phyloP scores from a whole-genome alignment of 2,329 filamentous ascomycete genomes.

The Bipolaris cookei region DNA sequence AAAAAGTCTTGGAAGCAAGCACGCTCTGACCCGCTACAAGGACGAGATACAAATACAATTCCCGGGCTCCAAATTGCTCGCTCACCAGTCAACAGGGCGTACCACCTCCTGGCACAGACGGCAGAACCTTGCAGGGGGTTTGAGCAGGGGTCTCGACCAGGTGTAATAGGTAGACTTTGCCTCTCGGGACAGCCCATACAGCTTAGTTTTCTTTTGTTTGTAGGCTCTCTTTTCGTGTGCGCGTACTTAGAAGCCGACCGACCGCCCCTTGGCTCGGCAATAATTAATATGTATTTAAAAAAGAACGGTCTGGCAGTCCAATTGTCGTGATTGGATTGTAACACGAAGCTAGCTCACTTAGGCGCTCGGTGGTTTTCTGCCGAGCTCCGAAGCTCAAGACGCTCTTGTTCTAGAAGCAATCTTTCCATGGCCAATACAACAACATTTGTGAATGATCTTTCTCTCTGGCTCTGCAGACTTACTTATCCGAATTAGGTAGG shows the following conservation, averaged over 20 bases:
- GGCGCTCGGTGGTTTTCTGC: background rate
- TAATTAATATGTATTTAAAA: background rate
- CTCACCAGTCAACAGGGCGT: background rate
- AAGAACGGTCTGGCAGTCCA: background rate
- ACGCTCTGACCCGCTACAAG: constrained; percentile 1
- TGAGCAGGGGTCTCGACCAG: background rate
- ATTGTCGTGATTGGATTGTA: background rate
- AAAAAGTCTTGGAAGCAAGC: background rate
- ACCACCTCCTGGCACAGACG: background rate
- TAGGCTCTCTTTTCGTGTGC: background rate
- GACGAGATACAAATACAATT: background rate
- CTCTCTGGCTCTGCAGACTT: too few relatives aligned
- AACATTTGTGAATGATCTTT: too few relatives aligned
- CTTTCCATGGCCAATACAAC: too few relatives aligned
- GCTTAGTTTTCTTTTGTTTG: background rate
- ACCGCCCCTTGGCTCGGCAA: background rate
- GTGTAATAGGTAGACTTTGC: background rate
- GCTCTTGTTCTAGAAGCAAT: too few relatives aligned
- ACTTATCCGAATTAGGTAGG: too few relatives aligned
- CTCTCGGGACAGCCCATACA: background rate
- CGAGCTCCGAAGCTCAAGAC: too few relatives aligned
- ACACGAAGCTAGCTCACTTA: too few relatives aligned
- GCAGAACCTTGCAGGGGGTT: background rate
- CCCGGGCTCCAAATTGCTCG: background rate
- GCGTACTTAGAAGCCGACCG: background rate